Base-by-base conservation (phyloP, 371 early-diverging fungal species). In the Agmasoma carcini region DNA sequence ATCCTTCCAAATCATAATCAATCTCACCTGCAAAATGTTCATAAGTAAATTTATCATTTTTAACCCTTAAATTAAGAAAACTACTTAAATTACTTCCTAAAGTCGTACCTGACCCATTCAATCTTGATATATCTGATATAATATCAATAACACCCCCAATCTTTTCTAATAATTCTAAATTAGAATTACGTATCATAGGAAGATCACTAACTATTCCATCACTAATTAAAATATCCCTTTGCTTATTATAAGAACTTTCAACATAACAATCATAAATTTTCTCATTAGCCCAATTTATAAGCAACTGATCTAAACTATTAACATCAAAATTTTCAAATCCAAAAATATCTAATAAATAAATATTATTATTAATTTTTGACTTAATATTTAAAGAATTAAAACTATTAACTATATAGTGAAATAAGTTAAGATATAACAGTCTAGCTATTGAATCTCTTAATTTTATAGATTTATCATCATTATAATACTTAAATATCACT, bases 1-100 rank as follows among this genome's bases (percentile, higher is more conserved):
- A 94, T 0, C 90, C 90, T 15, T 83, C 81, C 25, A 87, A 80
- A 60, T 82, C 80, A 77, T 98, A 98, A 48, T 78, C 74, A 38
- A 91, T 88, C 62, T 83, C 81, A 50, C 89, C 93, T 45, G 94
- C 94, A 75, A 91, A 96, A 76, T 98, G 99, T 15, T 76, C 66
- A 55, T 95, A 78, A 46, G 82, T 74, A 64, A 95, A 85, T 38
- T 76, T 45, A 23, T 62, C 52, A 22, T 54, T 51, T 34, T 54
- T 63, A 3, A 48, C 36, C 15, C 37, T 45, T 17, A 59, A 27
- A 20, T 43, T 50, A 12, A 66, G 39, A 41, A 61, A 57, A 19
- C 61, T 58, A 30, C 46, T 25, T 38, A 75, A 58, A 51, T 70
- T 71, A n/a, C 44, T 40, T 1, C 15, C 20, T 39, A 71, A 62